These are phyloP conservation scores for Protea cynaroides DNA, from an alignment of 164 flowering plant genomes.

Conservation along the genomic window DNA sequence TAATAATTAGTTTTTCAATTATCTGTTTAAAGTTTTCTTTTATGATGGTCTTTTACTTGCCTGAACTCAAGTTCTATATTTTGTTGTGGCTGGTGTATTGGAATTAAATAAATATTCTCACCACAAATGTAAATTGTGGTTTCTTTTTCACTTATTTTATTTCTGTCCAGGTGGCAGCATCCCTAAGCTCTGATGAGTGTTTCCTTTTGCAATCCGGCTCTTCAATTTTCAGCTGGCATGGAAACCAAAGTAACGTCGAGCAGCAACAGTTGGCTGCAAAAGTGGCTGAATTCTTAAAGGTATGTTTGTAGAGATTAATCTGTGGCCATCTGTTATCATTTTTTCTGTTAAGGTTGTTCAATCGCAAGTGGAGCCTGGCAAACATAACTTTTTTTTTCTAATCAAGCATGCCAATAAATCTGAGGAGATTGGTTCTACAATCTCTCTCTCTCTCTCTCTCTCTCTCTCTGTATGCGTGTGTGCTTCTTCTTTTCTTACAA, in stretches of 20 bases:
- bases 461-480: too few relatives aligned
- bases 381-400: too few relatives aligned
- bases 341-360: too few relatives aligned
- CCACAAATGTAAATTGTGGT: neutral
- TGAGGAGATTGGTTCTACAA: too few relatives aligned
- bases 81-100: neutral
- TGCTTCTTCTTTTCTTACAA: too few relatives aligned
- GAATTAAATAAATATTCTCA: neutral
- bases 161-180: constrained; percentile 63
- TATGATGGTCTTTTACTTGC: too few relatives aligned
- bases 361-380: too few relatives aligned
- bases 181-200: constrained; percentile 81
- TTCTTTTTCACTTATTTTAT: neutral
- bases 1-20: neutral
- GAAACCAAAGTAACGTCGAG: constrained; percentile 77
- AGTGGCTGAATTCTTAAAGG: constrained; percentile 93
- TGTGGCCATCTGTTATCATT: too few relatives aligned
- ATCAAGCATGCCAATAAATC: too few relatives aligned
- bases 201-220: constrained; percentile 93
- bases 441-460: too few relatives aligned
- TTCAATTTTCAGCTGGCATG: constrained; percentile 86
- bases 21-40: too few relatives aligned
- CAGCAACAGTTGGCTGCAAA: constrained; percentile 89
- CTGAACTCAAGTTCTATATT: too few relatives aligned
- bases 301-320: constrained; percentile 12